Evolutionary conservation across 2,329 filamentous ascomycete genomes (phyloP).

Genomic region (Pseudogymnoascus sp.): DNA sequence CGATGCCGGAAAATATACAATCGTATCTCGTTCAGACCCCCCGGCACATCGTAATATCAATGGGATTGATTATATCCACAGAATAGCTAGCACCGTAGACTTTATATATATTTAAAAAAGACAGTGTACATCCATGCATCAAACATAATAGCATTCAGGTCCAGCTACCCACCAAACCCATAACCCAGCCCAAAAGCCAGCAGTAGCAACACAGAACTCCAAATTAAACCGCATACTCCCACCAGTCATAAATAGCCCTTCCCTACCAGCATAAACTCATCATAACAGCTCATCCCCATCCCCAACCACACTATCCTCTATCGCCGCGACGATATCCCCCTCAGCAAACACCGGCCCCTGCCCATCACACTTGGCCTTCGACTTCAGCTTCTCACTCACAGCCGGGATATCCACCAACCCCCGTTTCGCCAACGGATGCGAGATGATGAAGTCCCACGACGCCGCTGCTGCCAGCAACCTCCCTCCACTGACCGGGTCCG

Average conservation of each 20-base stretch:
- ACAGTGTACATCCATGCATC: slow-evolving; percentile 1
- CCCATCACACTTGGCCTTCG: slow-evolving; percentile 71
- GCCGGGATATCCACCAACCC: slow-evolving; percentile 74
- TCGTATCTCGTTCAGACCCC: no score
- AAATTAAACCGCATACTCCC: neutral
- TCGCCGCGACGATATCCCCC: slow-evolving; percentile 60
- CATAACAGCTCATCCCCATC: slow-evolving; percentile 71
- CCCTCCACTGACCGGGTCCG: slow-evolving; percentile 55
- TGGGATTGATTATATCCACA: neutral
- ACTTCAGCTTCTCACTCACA: slow-evolving; percentile 72
- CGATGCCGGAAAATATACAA: no score
- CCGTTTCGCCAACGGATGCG: slow-evolving; percentile 65
- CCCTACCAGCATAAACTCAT: slow-evolving; percentile 18
- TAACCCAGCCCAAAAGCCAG: neutral
- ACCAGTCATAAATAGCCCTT: neutral
- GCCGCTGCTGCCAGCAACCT: slow-evolving; percentile 65
- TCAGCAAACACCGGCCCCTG: slow-evolving; percentile 85
- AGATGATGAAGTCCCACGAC: slow-evolving; percentile 84
- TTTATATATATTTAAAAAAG: neutral
- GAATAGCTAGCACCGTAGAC: neutral
- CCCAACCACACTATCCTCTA: slow-evolving; percentile 68
- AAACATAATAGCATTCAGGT: neutral
- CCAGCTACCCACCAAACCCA: neutral
- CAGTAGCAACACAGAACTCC: neutral
- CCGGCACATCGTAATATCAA: neutral